These are phyloP conservation scores for Microdochium bolleyi DNA, from an alignment of 2,329 filamentous ascomycete genomes.

Conservation along the genomic window DNA sequence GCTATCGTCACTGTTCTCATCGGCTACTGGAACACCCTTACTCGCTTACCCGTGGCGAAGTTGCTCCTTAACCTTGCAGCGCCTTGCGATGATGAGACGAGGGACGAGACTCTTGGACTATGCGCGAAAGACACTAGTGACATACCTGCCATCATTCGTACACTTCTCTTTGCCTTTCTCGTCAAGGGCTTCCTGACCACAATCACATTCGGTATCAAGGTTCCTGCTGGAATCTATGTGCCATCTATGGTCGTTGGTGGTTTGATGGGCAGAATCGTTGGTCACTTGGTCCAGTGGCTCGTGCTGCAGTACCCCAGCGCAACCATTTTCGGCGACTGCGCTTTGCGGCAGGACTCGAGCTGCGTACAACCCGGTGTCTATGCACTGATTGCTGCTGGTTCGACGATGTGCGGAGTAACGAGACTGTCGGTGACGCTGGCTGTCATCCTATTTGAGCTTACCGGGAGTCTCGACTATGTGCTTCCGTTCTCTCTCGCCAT, in stretches of 20 bases:
- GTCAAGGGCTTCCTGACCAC: constrained; percentile 85
- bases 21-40: constrained; percentile 91
- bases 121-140: constrained; percentile 67
- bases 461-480: constrained; percentile 90
- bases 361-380: constrained; percentile 98
- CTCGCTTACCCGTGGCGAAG: constrained; percentile 83
- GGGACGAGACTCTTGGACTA: constrained; percentile 58
- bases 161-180: constrained; percentile 70
- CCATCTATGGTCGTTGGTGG: constrained; percentile 98
- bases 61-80: constrained; percentile 84
- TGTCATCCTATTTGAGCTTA: constrained; percentile 93
- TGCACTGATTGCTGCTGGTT: constrained; percentile 85
- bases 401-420: constrained; percentile 97
- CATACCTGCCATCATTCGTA: constrained; percentile 69
- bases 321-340: constrained; percentile 68
- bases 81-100: constrained; percentile 68
- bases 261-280: constrained; percentile 79
- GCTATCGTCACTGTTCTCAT: constrained; percentile 75
- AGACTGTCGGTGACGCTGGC: constrained; percentile 86
- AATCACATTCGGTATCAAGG: constrained; percentile 93
- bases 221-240: constrained; percentile 94
- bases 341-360: constrained; percentile 60
- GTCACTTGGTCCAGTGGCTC: constrained; percentile 75
- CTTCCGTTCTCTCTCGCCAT: constrained; percentile 89
- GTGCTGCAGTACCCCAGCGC: constrained; percentile 67